Percentiles rank a stretch among this genome's conserved stretches.
Conservation (phyloP, 2,329 filamentous ascomycete genomes). For the Clarireedia sp. region DNA sequence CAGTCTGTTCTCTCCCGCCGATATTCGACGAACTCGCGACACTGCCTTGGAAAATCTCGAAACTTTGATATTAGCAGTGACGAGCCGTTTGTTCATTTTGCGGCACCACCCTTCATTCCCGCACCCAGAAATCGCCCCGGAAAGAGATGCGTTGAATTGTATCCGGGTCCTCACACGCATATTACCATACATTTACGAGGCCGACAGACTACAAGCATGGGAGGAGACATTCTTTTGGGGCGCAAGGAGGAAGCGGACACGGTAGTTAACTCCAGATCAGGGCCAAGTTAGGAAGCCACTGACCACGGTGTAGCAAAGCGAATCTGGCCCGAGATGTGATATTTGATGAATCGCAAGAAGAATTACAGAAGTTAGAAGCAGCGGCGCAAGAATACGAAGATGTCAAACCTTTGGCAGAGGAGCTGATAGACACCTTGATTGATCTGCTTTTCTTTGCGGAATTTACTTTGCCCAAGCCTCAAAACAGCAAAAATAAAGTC, state of each 20-base stretch:
- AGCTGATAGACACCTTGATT: conserved; percentile 81
- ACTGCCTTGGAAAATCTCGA: conserved; percentile 80
- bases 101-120: conserved; percentile 88
- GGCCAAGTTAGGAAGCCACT: conserved; percentile 10
- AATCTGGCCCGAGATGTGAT: conserved; percentile 66
- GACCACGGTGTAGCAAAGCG: conserved; percentile 40
- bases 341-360: conserved; percentile 66
- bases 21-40: conserved; percentile 83
- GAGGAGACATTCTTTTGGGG: conserved; percentile 93
- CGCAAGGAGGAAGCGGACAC: conserved; percentile 59
- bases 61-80: conserved; percentile 75
- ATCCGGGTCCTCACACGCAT: conserved; percentile 83
- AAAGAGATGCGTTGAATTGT: conserved; percentile 89
- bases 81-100: conserved; percentile 72
- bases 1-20: conserved; percentile 82
- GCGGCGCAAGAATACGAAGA: conserved; percentile 64
- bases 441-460: conserved; percentile 89
- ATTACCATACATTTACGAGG: conserved; percentile 86
- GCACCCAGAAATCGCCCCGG: conserved; percentile 71
- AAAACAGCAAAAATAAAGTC: conserved; percentile 68
- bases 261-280: conserved; percentile 17
- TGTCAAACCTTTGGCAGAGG: conserved; percentile 80
- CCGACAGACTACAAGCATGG: conserved; percentile 74
- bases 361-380: conserved; percentile 40
- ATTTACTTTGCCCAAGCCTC: conserved; percentile 71